phyloP scores from a whole-genome alignment of 768 basidiomycete species.

The Russula compacta region DNA sequence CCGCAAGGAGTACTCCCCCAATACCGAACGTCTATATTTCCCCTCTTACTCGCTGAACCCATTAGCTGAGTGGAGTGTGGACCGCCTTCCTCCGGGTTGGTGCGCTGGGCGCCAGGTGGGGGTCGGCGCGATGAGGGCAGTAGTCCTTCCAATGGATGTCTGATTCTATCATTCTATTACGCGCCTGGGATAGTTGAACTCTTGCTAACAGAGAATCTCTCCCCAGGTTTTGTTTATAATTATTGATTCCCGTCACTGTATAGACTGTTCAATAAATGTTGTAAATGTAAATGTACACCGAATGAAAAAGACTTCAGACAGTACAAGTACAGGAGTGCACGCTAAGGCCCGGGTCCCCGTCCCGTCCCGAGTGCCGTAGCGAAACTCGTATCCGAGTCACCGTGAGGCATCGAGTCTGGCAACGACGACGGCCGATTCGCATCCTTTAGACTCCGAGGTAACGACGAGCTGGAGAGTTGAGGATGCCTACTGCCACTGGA shows the following conservation, averaged over 20 bases:
- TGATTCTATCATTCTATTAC: constrained; percentile 41
- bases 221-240: background rate
- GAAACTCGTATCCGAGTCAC: background rate
- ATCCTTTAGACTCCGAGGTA: background rate
- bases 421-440: background rate
- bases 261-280: no score
- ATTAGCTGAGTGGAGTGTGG: constrained; percentile 48
- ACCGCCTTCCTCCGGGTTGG: constrained; percentile 40
- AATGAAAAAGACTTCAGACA: no score
- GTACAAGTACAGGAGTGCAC: no score
- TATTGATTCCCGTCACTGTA: no score
- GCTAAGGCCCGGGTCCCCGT: no score
- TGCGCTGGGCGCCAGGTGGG: constrained; percentile 69
- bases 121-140: constrained; percentile 64
- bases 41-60: constrained; percentile 64
- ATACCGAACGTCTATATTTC: constrained; percentile 61
- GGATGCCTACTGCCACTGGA: constrained; percentile 12
- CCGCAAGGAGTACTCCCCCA: constrained; percentile 60
- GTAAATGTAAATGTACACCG: no score
- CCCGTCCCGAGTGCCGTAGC: background rate
- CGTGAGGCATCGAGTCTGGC: background rate
- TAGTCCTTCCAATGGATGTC: constrained; percentile 84
- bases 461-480: background rate
- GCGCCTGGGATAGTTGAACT: background rate
- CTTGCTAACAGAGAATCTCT: background rate